Conservation (phyloP, 768 basidiomycete genomes). For the Leccinum aurantiacum region DNA sequence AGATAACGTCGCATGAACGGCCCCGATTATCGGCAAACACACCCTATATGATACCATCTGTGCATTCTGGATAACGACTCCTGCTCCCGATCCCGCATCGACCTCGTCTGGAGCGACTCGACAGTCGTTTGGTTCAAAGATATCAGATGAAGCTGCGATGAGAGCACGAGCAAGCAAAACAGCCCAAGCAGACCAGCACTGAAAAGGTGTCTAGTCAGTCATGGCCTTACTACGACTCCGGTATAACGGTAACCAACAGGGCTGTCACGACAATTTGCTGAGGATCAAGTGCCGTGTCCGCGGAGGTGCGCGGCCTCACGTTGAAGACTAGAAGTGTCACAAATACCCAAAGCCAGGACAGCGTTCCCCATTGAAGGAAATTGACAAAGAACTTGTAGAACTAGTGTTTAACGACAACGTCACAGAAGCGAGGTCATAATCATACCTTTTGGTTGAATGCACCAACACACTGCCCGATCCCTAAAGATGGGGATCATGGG, state of each 20-base stretch:
- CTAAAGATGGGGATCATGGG: conserved; percentile 31
- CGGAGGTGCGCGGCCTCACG: conserved; percentile 32
- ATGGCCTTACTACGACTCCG: neutral
- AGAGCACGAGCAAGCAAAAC: conserved; percentile 60
- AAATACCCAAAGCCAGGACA: conserved; percentile 66
- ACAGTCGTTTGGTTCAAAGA: conserved; percentile 72
- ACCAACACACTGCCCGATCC: conserved; percentile 95
- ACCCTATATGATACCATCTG: conserved; percentile 57
- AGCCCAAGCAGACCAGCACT: conserved; percentile 72
- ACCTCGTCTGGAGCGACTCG: conserved; percentile 61
- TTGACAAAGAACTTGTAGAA: conserved; percentile 73
- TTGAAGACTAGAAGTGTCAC: conserved; percentile 57
- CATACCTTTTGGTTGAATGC: conserved; percentile 86
- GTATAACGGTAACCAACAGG: conserved; percentile 50
- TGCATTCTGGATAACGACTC: conserved; percentile 49
- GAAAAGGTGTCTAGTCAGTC: conserved; percentile 11
- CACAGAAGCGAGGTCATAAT: neutral
- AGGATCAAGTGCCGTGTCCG: conserved; percentile 47
- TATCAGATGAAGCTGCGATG: conserved; percentile 62
- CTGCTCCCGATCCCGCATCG: conserved; percentile 66
- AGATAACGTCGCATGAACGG: neutral
- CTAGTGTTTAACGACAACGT: neutral
- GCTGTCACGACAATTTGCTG: conserved; percentile 73
- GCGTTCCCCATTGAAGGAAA: conserved; percentile 62
- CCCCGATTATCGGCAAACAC: conserved; percentile 24